Percentiles rank a stretch among this genome's conserved stretches.
phyloP scores from a whole-genome alignment of 257 asterid genomes.

The Ligustrum vulgare region DNA sequence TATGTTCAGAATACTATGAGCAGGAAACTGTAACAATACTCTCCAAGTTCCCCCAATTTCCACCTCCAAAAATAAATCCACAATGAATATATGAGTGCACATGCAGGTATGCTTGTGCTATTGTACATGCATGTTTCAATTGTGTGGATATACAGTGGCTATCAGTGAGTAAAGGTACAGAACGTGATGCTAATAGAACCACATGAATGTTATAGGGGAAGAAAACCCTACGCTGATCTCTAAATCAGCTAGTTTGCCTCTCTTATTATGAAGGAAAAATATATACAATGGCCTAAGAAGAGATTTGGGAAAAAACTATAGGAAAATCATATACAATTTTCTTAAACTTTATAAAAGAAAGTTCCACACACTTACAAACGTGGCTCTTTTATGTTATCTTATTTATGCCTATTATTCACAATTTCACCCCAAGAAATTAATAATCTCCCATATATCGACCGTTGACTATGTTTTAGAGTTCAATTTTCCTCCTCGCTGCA shows the following conservation, averaged over 20 bases:
- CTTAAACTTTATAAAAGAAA: neutral
- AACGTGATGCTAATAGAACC: neutral
- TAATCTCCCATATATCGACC: neutral
- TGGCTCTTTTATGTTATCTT: neutral
- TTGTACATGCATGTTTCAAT: neutral
- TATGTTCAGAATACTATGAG: neutral
- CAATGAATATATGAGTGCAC: neutral
- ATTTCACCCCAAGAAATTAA: neutral
- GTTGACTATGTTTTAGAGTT: neutral
- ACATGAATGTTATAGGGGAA: neutral
- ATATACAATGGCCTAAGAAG: neutral
- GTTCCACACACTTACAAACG: neutral
- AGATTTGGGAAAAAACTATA: neutral
- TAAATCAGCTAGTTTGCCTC: neutral
- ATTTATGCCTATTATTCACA: neutral
- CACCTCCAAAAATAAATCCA: conserved; percentile 6
- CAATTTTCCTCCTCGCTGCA: neutral
- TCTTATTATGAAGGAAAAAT: neutral
- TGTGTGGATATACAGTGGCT: neutral
- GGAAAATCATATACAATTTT: neutral
- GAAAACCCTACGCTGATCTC: neutral
- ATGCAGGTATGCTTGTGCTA: neutral
- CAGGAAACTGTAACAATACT: neutral
- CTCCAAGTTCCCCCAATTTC: neutral
- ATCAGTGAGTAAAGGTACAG: neutral